Conservation (phyloP, 306 rosid genomes). For the Chamaecrista fasciculata region DNA sequence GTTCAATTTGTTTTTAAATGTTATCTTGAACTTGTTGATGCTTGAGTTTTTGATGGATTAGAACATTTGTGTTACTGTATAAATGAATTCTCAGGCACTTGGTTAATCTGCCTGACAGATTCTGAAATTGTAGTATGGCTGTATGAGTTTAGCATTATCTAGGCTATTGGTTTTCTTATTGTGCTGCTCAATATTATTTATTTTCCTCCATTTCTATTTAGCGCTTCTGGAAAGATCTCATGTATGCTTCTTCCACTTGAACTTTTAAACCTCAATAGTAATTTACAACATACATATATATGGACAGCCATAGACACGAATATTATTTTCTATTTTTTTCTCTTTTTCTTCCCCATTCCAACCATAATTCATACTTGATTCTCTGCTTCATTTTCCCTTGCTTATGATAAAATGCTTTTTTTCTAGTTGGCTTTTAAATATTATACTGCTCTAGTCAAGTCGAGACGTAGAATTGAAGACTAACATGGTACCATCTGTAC, state of each 20-base stretch:
- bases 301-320: background rate
- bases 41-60: background rate
- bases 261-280: background rate
- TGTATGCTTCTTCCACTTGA: background rate
- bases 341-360: background rate
- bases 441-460: background rate
- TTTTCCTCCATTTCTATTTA: background rate
- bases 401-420: background rate
- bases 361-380: background rate
- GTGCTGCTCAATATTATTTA: background rate
- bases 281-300: background rate
- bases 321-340: background rate
- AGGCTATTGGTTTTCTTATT: slow-evolving; percentile 9
- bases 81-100: background rate
- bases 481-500: background rate
- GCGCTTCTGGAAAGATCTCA: slow-evolving; percentile 15
- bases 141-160: background rate
- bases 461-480: background rate
- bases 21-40: background rate
- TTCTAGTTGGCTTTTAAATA: slow-evolving; percentile 20
- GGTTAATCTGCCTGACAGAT: background rate
- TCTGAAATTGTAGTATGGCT: background rate
- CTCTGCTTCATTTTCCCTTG: slow-evolving; percentile 15
- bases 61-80: background rate
- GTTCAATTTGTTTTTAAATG: background rate